phyloP scores from a whole-genome alignment of 495 filamentous ascomycete species.

The Xylaria longipes region DNA sequence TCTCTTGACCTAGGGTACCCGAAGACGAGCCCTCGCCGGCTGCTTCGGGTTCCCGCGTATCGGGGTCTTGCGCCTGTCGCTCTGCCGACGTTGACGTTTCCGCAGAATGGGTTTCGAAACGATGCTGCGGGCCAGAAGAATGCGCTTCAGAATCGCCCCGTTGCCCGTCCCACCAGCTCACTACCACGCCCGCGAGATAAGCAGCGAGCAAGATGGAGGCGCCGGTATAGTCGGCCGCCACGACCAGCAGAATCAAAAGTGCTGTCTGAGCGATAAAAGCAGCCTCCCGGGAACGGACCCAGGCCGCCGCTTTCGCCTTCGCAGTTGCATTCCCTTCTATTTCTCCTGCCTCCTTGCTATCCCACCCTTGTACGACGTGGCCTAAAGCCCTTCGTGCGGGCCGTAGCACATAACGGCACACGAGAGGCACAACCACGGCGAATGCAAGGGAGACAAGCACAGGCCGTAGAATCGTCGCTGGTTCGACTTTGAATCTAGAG shows the following conservation, averaged over 20 bases:
- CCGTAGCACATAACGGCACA: conserved; percentile 52
- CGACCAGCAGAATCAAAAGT: conserved; percentile 61
- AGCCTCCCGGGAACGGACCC: conserved; percentile 33
- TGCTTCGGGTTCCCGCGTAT: not conserved
- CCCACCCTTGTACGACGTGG: conserved; percentile 27
- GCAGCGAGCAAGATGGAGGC: conserved; percentile 75
- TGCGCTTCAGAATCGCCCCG: not conserved
- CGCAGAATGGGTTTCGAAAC: not conserved
- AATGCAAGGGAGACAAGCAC: conserved; percentile 66
- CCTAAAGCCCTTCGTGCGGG: conserved; percentile 35
- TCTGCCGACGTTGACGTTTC: not conserved
- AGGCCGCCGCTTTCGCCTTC: not conserved
- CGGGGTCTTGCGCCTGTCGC: not conserved
- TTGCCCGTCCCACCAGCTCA: conserved; percentile 57
- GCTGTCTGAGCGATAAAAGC: conserved; percentile 49
- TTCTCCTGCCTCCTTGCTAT: conserved; percentile 18
- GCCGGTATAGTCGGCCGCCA: conserved; percentile 65
- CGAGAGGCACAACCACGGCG: conserved; percentile 52
- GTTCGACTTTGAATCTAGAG: conserved; percentile 24
- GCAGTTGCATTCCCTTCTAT: conserved; percentile 27
- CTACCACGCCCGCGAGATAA: conserved; percentile 67
- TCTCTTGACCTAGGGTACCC: not conserved
- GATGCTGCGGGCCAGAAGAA: not conserved
- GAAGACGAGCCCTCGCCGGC: not conserved
- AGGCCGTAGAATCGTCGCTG: conserved; percentile 60